Evolutionary conservation across 2,329 filamentous ascomycete genomes (phyloP).

Genomic region (Ophiostoma pallidulum): DNA sequence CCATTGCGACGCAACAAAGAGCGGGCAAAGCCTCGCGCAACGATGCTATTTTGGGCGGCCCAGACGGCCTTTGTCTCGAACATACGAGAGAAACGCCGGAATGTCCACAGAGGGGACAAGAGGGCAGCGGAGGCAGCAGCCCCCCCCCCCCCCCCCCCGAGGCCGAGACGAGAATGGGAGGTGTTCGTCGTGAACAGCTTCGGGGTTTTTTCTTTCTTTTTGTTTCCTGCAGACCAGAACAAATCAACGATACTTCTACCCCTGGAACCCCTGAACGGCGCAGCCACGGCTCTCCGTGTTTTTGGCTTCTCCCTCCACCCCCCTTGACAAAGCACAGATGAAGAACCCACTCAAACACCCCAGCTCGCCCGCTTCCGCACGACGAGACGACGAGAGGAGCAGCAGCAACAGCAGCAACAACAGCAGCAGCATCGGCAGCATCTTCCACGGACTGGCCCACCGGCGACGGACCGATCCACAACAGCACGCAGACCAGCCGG

Average conservation of each 20-base stretch:
- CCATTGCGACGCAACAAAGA: background rate
- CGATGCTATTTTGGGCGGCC: too few species aligned
- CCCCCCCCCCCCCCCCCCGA: too few species aligned
- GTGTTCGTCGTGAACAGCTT: background rate
- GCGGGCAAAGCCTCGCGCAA: too few species aligned
- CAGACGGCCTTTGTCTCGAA: too few species aligned
- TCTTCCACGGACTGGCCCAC: conserved; percentile 2
- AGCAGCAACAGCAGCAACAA: background rate
- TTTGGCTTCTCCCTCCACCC: background rate
- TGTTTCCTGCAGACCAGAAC: background rate
- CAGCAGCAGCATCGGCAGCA: conserved; percentile 1
- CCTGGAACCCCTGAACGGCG: too few species aligned
- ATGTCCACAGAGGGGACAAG: too few species aligned
- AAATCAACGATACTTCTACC: too few species aligned
- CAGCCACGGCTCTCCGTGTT: too few species aligned
- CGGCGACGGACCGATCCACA: background rate
- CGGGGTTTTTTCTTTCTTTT: background rate
- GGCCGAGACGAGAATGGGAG: too few species aligned
- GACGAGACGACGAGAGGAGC: background rate
- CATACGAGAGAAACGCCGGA: background rate
- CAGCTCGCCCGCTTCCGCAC: conserved; percentile 6
- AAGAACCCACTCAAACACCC: conserved; percentile 12
- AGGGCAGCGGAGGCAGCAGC: too few species aligned
- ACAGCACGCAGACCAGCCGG: background rate
- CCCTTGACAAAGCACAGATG: conserved; percentile 2